Evolutionary conservation across 106 monocot species (phyloP).

Genomic region (Alisma plantagoaquatica): DNA sequence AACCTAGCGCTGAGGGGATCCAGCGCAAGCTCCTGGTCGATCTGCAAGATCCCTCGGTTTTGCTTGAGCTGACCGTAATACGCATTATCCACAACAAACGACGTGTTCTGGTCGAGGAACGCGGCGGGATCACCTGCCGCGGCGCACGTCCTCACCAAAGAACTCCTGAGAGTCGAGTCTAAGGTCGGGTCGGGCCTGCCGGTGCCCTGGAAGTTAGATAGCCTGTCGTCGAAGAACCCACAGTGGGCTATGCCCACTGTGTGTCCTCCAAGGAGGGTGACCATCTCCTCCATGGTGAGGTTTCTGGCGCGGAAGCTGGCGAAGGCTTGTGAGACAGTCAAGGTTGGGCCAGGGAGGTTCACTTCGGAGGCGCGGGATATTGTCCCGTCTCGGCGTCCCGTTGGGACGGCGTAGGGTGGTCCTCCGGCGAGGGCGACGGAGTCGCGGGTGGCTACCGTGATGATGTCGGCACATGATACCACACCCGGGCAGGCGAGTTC

Average conservation of each 20-base stretch:
- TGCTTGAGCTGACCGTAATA: constrained; percentile 13
- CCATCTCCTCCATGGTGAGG: constrained; percentile 28
- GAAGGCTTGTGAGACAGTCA: constrained; percentile 11
- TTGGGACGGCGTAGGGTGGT: constrained; percentile 24
- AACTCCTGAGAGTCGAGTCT: constrained; percentile 6
- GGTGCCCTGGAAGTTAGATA: constrained; percentile 20
- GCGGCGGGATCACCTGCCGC: constrained; percentile 5
- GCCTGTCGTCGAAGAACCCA: constrained; percentile 15
- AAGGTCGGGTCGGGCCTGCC: constrained; percentile 18
- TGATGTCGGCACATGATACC: constrained; percentile 19
- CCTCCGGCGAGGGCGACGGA: constrained; percentile 23
- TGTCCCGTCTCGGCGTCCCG: constrained; percentile 33
- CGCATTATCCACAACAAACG: constrained; percentile 17
- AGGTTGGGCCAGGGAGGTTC: constrained; percentile 12
- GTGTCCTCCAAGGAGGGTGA: constrained; percentile 27
- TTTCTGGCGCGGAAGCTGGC: constrained; percentile 18
- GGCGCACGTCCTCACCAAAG: constrained; percentile 5
- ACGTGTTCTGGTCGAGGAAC: constrained; percentile 23
- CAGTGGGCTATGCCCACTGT: constrained; percentile 28
- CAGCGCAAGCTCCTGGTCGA: constrained; percentile 21
- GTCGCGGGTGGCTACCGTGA: constrained; percentile 17
- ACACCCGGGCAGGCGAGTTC: constrained; percentile 22
- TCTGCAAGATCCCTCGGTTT: constrained; percentile 14
- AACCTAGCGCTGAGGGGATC: constrained; percentile 4
- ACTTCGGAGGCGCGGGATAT: constrained; percentile 18